These are phyloP conservation scores for Apostasia ramifera DNA, from an alignment of 106 monocot genomes.

Conservation along the genomic window DNA sequence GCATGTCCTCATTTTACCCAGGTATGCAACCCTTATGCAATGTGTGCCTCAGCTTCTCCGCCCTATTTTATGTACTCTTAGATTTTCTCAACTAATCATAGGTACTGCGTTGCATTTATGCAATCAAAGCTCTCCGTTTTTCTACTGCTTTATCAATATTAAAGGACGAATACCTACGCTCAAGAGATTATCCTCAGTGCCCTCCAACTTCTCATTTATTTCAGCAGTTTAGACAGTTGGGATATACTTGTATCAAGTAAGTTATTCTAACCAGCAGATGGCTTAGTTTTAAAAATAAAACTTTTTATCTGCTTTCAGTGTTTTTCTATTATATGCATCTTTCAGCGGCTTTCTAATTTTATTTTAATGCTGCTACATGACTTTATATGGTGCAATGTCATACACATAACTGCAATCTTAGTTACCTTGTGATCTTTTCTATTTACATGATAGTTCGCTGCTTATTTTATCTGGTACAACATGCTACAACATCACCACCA, in stretches of 20 bases:
- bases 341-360: neutral
- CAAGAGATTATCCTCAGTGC: constrained; percentile 96
- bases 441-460: too few relatives aligned
- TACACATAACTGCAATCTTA: too few relatives aligned
- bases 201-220: constrained; percentile 91
- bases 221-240: constrained; percentile 86
- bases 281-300: neutral
- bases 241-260: constrained; percentile 98
- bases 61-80: constrained; percentile 7
- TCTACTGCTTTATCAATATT: constrained; percentile 92
- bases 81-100: constrained; percentile 15
- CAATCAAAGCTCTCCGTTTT: constrained; percentile 95
- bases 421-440: too few relatives aligned
- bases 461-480: too few relatives aligned
- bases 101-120: constrained; percentile 83
- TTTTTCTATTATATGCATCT: neutral
- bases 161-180: constrained; percentile 93
- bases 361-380: neutral
- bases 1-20: constrained; percentile 98
- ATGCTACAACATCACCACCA: too few relatives aligned
- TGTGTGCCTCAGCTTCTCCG: neutral
- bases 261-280: constrained; percentile 10
- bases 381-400: too few relatives aligned
- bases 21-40: constrained; percentile 27
- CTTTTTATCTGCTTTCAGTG: neutral